Conservation (phyloP, 2,329 filamentous ascomycete genomes). For the Annulohypoxylon truncatum region DNA sequence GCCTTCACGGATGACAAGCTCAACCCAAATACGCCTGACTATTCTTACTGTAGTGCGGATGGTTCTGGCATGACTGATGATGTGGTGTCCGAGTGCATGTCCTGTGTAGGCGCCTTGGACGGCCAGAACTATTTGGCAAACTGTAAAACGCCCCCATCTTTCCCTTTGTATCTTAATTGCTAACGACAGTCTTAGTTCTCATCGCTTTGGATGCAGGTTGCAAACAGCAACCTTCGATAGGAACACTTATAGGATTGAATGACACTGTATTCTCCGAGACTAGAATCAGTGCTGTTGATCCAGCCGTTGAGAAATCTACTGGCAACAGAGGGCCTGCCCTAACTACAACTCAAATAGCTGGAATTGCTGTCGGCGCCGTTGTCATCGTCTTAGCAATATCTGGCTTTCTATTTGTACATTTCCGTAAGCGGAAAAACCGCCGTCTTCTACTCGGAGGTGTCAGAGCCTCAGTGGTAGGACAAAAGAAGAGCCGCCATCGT, state of each 20-base stretch:
- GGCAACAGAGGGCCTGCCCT: slow-evolving; percentile 43
- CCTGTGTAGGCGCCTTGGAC: slow-evolving; percentile 59
- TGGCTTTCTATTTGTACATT: slow-evolving; percentile 58
- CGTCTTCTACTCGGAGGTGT: slow-evolving; percentile 46
- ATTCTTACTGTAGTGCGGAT: slow-evolving; percentile 60
- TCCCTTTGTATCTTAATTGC: background rate
- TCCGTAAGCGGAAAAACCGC: slow-evolving; percentile 58
- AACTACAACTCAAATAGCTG: slow-evolving; percentile 56
- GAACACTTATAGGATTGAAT: slow-evolving; percentile 55
- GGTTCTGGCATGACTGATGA: slow-evolving; percentile 51
- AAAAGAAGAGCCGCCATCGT: slow-evolving; percentile 49
- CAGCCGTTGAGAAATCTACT: slow-evolving; percentile 37
- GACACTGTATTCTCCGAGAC: slow-evolving; percentile 58
- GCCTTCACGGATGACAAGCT: slow-evolving; percentile 57
- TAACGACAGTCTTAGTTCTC: slow-evolving; percentile 55
- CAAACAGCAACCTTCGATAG: slow-evolving; percentile 57
- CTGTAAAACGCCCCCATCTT: slow-evolving; percentile 54
- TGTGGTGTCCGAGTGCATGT: slow-evolving; percentile 56
- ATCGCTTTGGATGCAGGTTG: slow-evolving; percentile 65
- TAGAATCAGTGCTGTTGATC: slow-evolving; percentile 52
- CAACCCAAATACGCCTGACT: slow-evolving; percentile 52
- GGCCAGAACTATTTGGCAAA: slow-evolving; percentile 61
- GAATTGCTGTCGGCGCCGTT: slow-evolving; percentile 56
- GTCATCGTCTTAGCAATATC: slow-evolving; percentile 53
- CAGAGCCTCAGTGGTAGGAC: slow-evolving; percentile 31